Base-by-base conservation (phyloP, 768 basidiomycete genomes). In the Galerina sulciceps region DNA sequence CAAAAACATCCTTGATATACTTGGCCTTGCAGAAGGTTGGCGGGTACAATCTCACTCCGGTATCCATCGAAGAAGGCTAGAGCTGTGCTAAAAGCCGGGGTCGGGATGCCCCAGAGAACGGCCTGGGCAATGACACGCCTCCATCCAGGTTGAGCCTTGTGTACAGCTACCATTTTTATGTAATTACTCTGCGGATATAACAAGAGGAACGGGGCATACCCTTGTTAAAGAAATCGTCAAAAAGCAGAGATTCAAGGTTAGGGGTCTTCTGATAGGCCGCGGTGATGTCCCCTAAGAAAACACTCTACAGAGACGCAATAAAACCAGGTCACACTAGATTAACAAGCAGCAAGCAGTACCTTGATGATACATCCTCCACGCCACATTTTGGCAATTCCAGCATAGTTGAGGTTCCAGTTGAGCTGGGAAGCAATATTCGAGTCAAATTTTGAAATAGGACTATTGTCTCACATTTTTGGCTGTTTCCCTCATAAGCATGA, bases 341-440 rank as follows among this genome's bases (percentile, higher is more conserved):
- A 14, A 22, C 14, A 11, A 15, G 26, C 41, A 14, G 9, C 14
- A 56, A 1, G 22, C 38, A 65, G 63, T 58, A 86, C 91, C 85
- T 96, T 96, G 85, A 99, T 99, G 77, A 99, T 99, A 76, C 96
- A 99, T 65, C 97, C 97, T 65, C 97, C 97, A 69, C 96, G 94
- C 97, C 97, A 99, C 95, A 99, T 99, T 66, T 83, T 87, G 35
- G 97, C 97, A 71, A 99, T 99, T 60, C 95, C 96, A 67, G 95
- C 89, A 73, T 96, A 96, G 85, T 99, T 98, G 74, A 99, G 81
- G 75, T 91, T 87, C 96, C 96, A 99, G 63, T 70, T 73, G 66
- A 90, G 70, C 90, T 91, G 61, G 2, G 11, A 35, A 41, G 37
- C 44, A 31, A 34, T n/a, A 36, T 22, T 23, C 6, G 31, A 5